These are phyloP conservation scores for Orbilia blumenaviensis DNA, from an alignment of 2,329 filamentous ascomycete species.

Conservation along the genomic window DNA sequence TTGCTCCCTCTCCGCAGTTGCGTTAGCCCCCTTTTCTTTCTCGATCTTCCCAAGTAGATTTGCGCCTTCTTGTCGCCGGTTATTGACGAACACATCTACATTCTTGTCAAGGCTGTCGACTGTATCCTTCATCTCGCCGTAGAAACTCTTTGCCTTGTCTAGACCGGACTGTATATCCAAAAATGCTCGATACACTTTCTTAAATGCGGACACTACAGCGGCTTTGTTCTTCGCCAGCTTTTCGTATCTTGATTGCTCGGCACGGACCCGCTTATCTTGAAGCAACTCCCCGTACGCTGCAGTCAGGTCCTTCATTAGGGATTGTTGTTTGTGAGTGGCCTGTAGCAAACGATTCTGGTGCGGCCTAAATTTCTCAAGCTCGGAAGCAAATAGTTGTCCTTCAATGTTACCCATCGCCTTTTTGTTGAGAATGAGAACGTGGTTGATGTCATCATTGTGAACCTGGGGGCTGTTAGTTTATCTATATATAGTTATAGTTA, in stretches of 20 bases:
- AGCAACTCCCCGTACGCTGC: slow-evolving; percentile 84
- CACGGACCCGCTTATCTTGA: slow-evolving; percentile 90
- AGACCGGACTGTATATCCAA: slow-evolving; percentile 87
- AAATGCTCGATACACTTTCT: slow-evolving; percentile 90
- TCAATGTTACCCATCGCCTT: slow-evolving; percentile 94
- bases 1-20: slow-evolving; percentile 79
- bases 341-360: slow-evolving; percentile 91
- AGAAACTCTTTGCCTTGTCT: slow-evolving; percentile 88
- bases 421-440: slow-evolving; percentile 96
- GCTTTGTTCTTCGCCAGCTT: slow-evolving; percentile 82
- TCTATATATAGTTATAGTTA: slow-evolving; percentile 43
- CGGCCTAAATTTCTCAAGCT: slow-evolving; percentile 95
- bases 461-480: slow-evolving; percentile 67
- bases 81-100: slow-evolving; percentile 95
- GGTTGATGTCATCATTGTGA: slow-evolving; percentile 95
- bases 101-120: slow-evolving; percentile 93
- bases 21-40: slow-evolving; percentile 73
- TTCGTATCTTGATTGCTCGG: slow-evolving; percentile 96
- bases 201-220: slow-evolving; percentile 84
- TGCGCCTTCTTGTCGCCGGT: slow-evolving; percentile 87
- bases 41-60: slow-evolving; percentile 90
- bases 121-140: slow-evolving; percentile 93
- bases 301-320: slow-evolving; percentile 93
- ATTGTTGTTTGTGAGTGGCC: slow-evolving; percentile 93
- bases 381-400: slow-evolving; percentile 88